Evolutionary conservation across 225 moss, liverwort and hornwort genomes (phyloP).

Genomic region (Rhytidiadelphus loreus): DNA sequence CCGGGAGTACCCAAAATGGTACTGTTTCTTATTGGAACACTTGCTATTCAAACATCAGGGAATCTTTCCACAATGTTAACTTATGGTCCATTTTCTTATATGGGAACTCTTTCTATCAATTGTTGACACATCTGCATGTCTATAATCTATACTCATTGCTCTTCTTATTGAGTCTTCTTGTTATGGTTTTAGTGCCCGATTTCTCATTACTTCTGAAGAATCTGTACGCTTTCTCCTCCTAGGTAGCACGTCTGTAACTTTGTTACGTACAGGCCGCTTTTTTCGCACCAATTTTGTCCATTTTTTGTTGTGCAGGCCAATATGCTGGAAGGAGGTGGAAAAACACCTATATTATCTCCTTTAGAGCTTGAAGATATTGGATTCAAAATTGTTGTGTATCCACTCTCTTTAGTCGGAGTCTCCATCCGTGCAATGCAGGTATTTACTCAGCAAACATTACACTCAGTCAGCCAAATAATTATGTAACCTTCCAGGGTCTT

Average conservation of each 20-base stretch:
- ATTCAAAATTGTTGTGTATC: slow-evolving; percentile 80
- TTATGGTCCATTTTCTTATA: not conserved
- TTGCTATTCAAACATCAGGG: not conserved
- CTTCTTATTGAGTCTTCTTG: not conserved
- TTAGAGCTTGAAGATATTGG: slow-evolving; percentile 68
- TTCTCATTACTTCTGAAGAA: not conserved
- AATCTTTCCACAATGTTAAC: not conserved
- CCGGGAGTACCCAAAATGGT: slow-evolving; percentile 84
- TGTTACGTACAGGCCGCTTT: not conserved
- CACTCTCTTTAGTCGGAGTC: slow-evolving; percentile 89
- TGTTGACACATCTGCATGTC: not conserved
- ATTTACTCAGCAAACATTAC: not conserved
- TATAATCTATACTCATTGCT: not conserved
- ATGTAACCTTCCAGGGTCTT: not conserved
- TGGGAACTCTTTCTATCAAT: not conserved
- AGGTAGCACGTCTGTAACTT: not conserved
- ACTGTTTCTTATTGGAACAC: not conserved
- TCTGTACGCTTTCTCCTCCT: not conserved
- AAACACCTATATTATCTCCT: slow-evolving; percentile 78
- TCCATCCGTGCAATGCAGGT: slow-evolving; percentile 98
- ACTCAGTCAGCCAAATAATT: not conserved
- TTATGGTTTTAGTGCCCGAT: not conserved
- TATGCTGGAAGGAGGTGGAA: slow-evolving; percentile 96
- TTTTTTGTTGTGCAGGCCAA: slow-evolving; percentile 53
- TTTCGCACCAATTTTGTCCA: not conserved